Conservation (phyloP, 1,284 basidiomycete genomes). For the Trichosporon asahii region DNA sequence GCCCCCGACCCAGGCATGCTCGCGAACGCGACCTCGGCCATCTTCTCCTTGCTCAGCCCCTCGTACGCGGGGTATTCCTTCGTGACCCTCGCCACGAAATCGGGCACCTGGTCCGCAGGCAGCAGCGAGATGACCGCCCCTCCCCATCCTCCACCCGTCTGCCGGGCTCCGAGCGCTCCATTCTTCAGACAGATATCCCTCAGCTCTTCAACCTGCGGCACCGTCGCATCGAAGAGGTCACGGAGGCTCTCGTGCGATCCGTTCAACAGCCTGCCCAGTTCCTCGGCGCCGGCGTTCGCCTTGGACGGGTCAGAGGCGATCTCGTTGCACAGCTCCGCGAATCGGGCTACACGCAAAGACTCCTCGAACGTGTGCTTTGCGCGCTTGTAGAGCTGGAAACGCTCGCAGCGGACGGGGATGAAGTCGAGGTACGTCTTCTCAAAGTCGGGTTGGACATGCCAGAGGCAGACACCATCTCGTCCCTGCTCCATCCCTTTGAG, state of each 20-base stretch:
- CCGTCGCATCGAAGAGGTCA: slow-evolving; percentile 70
- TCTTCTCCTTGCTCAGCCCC: slow-evolving; percentile 59
- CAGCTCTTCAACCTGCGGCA: slow-evolving; percentile 69
- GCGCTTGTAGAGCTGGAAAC: slow-evolving; percentile 75
- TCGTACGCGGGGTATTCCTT: slow-evolving; percentile 63
- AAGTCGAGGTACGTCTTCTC: slow-evolving; percentile 63
- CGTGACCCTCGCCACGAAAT: slow-evolving; percentile 66
- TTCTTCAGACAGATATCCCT: slow-evolving; percentile 59
- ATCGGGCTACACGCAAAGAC: slow-evolving; percentile 70
- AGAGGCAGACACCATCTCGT: slow-evolving; percentile 67
- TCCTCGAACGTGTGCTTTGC: slow-evolving; percentile 73
- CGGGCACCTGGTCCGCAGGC: slow-evolving; percentile 61
- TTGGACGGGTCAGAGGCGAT: slow-evolving; percentile 34
- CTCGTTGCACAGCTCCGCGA: slow-evolving; percentile 63
- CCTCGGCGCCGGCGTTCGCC: slow-evolving; percentile 14
- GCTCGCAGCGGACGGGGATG: slow-evolving; percentile 71
- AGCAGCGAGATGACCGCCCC: slow-evolving; percentile 83
- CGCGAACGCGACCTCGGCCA: slow-evolving; percentile 73
- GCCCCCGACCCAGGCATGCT: slow-evolving; percentile 79
- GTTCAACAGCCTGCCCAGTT: slow-evolving; percentile 71
- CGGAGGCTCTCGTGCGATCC: slow-evolving; percentile 69
- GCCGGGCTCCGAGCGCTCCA: slow-evolving; percentile 67
- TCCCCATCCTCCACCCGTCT: slow-evolving; percentile 77
- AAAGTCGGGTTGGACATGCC: slow-evolving; percentile 62
- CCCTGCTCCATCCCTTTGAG: slow-evolving; percentile 50